These are phyloP conservation scores for Huntiella abstrusa DNA, from an alignment of 2,329 filamentous ascomycete species.

Conservation along the genomic window DNA sequence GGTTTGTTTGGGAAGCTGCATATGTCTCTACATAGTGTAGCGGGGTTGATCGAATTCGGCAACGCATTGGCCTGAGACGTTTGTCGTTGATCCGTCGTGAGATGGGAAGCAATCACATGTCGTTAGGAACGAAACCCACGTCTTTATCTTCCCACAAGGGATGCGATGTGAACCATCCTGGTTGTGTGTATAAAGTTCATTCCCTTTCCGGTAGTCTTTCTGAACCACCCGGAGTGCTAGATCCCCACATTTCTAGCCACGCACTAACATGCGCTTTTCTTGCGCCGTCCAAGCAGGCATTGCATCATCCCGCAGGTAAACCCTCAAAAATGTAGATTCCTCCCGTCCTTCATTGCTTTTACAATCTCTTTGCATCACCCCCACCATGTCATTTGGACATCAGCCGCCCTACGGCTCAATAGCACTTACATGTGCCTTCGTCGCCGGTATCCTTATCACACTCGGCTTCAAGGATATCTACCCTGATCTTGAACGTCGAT, in stretches of 20 bases:
- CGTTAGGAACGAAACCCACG: too few relatives aligned
- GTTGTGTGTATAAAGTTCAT: too few relatives aligned
- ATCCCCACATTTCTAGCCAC: background rate
- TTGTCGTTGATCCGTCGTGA: too few relatives aligned
- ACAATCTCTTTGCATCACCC: background rate
- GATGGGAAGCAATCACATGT: too few relatives aligned
- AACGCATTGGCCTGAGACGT: too few relatives aligned
- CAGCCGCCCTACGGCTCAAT: slow-evolving; percentile 45
- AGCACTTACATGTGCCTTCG: slow-evolving; percentile 52
- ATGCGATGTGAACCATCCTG: too few relatives aligned
- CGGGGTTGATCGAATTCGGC: too few relatives aligned
- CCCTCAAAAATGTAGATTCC: background rate
- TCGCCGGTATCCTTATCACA: slow-evolving; percentile 57
- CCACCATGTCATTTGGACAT: slow-evolving; percentile 37
- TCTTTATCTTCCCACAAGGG: too few relatives aligned
- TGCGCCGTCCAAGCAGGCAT: background rate
- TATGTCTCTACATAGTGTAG: too few relatives aligned
- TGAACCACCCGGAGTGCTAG: too few relatives aligned
- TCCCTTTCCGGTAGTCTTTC: too few relatives aligned
- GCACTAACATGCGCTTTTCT: background rate
- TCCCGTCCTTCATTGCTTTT: background rate
- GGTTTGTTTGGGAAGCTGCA: too few relatives aligned
- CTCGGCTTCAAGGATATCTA: slow-evolving; percentile 66
- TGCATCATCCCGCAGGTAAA: slow-evolving; percentile 7
- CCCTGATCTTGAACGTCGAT: slow-evolving; percentile 50